These are phyloP conservation scores for Lyophyllum shimeji DNA, from an alignment of 768 basidiomycete species.

Conservation along the genomic window DNA sequence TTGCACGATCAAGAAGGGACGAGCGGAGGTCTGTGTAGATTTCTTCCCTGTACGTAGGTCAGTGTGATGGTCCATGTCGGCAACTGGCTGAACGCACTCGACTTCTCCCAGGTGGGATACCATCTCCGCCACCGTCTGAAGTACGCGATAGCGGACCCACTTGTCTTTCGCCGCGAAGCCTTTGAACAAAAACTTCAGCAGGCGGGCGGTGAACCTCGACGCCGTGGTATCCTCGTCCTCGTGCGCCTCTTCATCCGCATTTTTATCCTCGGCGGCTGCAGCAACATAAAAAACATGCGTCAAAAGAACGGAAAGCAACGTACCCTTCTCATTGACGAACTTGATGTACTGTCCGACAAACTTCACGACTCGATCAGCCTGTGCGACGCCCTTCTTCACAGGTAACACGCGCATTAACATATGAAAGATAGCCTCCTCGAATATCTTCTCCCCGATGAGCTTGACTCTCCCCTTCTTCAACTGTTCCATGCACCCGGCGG, in stretches of 20 bases:
- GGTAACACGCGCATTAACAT: slow-evolving; percentile 61
- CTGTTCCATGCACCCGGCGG: slow-evolving; percentile 50
- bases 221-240: slow-evolving; percentile 63
- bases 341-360: slow-evolving; percentile 80
- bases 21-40: slow-evolving; percentile 62
- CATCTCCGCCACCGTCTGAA: slow-evolving; percentile 78
- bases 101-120: slow-evolving; percentile 79
- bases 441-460: slow-evolving; percentile 74
- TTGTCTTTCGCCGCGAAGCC: slow-evolving; percentile 90
- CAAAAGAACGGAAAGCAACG: slow-evolving; percentile 14
- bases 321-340: slow-evolving; percentile 78
- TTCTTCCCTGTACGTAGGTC: slow-evolving; percentile 58
- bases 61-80: slow-evolving; percentile 1
- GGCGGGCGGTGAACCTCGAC: slow-evolving; percentile 62
- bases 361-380: slow-evolving; percentile 78
- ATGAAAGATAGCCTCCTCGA: slow-evolving; percentile 63
- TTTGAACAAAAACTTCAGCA: slow-evolving; percentile 67
- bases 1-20: slow-evolving; percentile 66
- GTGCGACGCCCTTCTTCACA: slow-evolving; percentile 76
- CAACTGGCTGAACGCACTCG: slow-evolving; percentile 56
- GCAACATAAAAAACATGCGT: neutral
- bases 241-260: slow-evolving; percentile 35
- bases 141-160: slow-evolving; percentile 74
- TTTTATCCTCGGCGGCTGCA: slow-evolving; percentile 39
- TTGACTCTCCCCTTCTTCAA: slow-evolving; percentile 50